Base-by-base conservation (phyloP, 805 yeast genomes). In the Tetrapisispora nanseiensis region DNA sequence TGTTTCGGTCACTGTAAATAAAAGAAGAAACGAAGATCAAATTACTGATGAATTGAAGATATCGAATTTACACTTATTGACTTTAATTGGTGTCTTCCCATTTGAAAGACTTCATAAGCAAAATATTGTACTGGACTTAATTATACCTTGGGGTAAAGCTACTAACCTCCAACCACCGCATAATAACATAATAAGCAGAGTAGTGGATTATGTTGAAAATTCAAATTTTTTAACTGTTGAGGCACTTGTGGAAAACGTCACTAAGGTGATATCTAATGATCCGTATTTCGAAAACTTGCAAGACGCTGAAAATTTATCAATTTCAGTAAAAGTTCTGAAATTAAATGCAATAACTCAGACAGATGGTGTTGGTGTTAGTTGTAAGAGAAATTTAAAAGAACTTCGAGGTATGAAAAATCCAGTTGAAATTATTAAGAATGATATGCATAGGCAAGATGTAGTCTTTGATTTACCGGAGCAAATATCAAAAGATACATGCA, bases 11-110 rank as follows among this genome's bases (percentile, higher is more conserved):
- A 26, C 37, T 4, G 41, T 52, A 4, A 35, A 45, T 36, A 27
- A 38, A 10, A 30, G 31, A 10, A 37, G 46, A 39, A 15, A 31
- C n/a, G 3, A 39, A 39, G 8, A 10, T 9, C 21, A 34, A 6
- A 11, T 2, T 26, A 19, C 21, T 27, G 63, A 62, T 32, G 20
- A 31, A 2, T 54, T 74, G 2, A 41, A 52, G 9, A 74, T 86
- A 31, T 65, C 68, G 4, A 71, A 74, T 5, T 61, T 89, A 29
- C 69, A 71, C 38, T 62, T 86, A 15, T 69, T 80, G 39, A 81
- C 95, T 0, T 69, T 89, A n/a, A 83, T 92, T 50, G 99, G 98
- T 4, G 92, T 92, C 7, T 90, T 87, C 66, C 82, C 87, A 1
- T 85, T 87, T 63, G 99, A 92, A 59, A 70, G 98, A 45, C 61